Conservation (phyloP, 2,329 filamentous ascomycete genomes). For the Exophiala sideris region DNA sequence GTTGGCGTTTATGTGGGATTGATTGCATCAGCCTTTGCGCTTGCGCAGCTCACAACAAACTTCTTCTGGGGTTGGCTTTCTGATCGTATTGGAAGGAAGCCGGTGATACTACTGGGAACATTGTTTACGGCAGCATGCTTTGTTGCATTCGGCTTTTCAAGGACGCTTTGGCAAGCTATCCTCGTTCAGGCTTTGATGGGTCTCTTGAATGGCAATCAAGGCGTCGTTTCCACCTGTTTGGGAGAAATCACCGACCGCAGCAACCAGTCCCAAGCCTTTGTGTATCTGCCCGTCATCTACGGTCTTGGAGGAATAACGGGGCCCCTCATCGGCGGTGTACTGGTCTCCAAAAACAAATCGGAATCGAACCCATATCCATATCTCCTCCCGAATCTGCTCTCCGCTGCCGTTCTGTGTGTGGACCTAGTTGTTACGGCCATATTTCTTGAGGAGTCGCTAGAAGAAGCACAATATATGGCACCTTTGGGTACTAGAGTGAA, state of each 20-base stretch:
- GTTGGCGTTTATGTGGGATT: conserved; percentile 86
- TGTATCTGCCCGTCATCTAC: conserved; percentile 93
- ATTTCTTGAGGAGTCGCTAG: conserved; percentile 82
- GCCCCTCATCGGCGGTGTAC: conserved; percentile 80
- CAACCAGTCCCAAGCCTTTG: conserved; percentile 91
- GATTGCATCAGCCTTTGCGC: conserved; percentile 84
- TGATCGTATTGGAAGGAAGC: conserved; percentile 75
- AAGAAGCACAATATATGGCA: conserved; percentile 61
- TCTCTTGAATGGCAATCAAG: conserved; percentile 89
- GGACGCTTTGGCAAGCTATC: conserved; percentile 76
- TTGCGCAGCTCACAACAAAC: conserved; percentile 89
- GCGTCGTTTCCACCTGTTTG: conserved; percentile 86
- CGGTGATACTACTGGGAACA: conserved; percentile 77
- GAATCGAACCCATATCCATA: conserved; percentile 69
- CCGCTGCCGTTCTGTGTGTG: conserved; percentile 66
- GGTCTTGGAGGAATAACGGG: conserved; percentile 91
- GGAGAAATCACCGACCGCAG: conserved; percentile 93
- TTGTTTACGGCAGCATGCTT: conserved; percentile 80
- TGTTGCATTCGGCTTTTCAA: conserved; percentile 81
- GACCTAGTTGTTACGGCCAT: conserved; percentile 72
- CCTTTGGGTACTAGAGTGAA: conserved; percentile 57
- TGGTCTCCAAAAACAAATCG: conserved; percentile 61
- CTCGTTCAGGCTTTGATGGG: conserved; percentile 88
- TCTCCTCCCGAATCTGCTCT: conserved; percentile 76
- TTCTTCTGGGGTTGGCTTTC: conserved; percentile 86